phyloP scores from a whole-genome alignment of 768 basidiomycete genomes.

The Xerocomellus amylosporus region DNA sequence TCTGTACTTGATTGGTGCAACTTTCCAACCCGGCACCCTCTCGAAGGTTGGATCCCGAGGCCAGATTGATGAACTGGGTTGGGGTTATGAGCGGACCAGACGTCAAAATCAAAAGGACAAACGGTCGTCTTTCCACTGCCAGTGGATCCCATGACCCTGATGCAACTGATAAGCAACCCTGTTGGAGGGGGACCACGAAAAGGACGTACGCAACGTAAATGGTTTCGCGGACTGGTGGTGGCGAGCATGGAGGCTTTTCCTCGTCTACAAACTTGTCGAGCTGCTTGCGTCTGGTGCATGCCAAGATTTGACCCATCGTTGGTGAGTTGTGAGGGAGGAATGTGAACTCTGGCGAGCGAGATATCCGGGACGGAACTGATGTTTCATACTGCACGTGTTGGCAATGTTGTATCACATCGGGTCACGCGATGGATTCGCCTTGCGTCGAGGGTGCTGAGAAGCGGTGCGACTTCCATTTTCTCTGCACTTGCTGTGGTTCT shows the following conservation, averaged over 20 bases:
- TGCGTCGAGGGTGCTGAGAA: conserved; percentile 27
- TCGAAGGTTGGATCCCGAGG: conserved; percentile 32
- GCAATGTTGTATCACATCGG: conserved; percentile 29
- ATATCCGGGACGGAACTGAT: conserved; percentile 27
- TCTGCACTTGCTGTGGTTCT: conserved; percentile 17
- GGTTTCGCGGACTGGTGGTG: conserved; percentile 24
- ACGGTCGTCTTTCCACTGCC: conserved; percentile 37
- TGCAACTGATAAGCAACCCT: conserved; percentile 25
- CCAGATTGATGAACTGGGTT: conserved; percentile 37
- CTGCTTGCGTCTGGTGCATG: conserved; percentile 27
- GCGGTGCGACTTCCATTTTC: conserved; percentile 22
- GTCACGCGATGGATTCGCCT: conserved; percentile 25
- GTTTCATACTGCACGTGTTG: conserved; percentile 30
- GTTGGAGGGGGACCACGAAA: background rate
- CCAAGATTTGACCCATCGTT: conserved; percentile 30
- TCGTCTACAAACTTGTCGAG: conserved; percentile 26
- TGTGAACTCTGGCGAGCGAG: conserved; percentile 19
- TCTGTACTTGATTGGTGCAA: conserved; percentile 35
- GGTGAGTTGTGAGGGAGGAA: conserved; percentile 15
- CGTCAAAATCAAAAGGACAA: conserved; percentile 2
- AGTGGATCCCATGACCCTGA: conserved; percentile 35
- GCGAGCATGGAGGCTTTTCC: conserved; percentile 22
- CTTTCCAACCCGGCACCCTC: conserved; percentile 37
- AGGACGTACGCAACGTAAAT: conserved; percentile 29
- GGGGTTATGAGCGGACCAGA: conserved; percentile 1